Evolutionary conservation across 495 filamentous ascomycete species (phyloP).

Genomic region (Talaromyces wortmannii): DNA sequence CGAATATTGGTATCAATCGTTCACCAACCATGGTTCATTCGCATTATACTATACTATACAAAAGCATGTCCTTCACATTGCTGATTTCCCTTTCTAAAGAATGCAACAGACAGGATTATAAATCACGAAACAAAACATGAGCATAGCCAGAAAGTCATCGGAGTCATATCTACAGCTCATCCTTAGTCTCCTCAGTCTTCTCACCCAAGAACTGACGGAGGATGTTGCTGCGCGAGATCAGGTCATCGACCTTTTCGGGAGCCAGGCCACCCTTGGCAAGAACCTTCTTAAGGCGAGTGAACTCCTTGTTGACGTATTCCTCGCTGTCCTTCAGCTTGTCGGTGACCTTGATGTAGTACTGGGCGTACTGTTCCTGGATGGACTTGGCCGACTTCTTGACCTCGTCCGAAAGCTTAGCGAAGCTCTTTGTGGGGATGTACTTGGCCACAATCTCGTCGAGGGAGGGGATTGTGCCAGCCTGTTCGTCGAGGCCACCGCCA

Average conservation of each 20-base stretch:
- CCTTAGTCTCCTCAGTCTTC: slow-evolving; percentile 38
- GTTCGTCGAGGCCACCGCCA: slow-evolving; percentile 73
- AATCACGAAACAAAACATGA: too few relatives aligned
- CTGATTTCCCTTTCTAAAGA: too few relatives aligned
- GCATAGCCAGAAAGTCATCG: background rate
- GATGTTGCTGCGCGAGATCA: slow-evolving; percentile 82
- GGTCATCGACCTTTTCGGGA: slow-evolving; percentile 81
- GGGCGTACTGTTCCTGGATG: slow-evolving; percentile 75
- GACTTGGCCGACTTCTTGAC: slow-evolving; percentile 60
- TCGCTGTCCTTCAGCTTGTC: slow-evolving; percentile 73
- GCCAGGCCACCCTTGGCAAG: slow-evolving; percentile 80
- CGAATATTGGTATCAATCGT: too few relatives aligned
- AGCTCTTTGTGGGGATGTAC: slow-evolving; percentile 44
- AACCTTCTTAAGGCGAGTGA: slow-evolving; percentile 70
- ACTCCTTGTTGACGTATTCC: slow-evolving; percentile 80
- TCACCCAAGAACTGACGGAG: slow-evolving; percentile 64
- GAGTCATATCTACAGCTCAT: slow-evolving; percentile 56
- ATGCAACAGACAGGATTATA: too few relatives aligned
- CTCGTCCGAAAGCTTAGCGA: slow-evolving; percentile 55
- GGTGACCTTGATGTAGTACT: slow-evolving; percentile 89
- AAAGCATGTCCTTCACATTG: too few relatives aligned
- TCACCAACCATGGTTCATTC: too few relatives aligned
- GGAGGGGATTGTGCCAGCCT: slow-evolving; percentile 72
- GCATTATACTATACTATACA: too few relatives aligned
- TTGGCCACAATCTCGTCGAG: slow-evolving; percentile 70